Evolutionary conservation across 768 basidiomycete species (phyloP), one percentile per base, ranked within the genome.

Genomic region (Polyporus arcularius): DNA sequence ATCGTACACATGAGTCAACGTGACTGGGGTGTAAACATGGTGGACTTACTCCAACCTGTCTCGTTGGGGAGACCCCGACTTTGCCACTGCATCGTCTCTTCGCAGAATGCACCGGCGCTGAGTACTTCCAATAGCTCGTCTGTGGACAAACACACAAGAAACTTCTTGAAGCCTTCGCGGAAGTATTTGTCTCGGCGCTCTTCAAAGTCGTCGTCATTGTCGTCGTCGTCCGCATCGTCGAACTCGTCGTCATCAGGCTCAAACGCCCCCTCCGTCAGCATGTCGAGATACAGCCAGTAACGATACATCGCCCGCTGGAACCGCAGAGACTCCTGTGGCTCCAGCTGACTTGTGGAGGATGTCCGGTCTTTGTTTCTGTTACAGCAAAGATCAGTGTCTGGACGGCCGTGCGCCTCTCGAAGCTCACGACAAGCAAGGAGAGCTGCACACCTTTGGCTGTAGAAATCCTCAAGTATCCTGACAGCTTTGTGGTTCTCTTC

Each of bases 361-460:
- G 67, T 67, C 26, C 74, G 76, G 50, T 79, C 75, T 61, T 79
- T 77, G 63, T 75, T 62, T 45, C 79, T 79, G 31, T 41, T 16
- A 26, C 9, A 16, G 26, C 12, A 26, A 28, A 18, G 4, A 18
- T 28, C 21, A 26, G 1, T 2, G 21, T 26, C 21, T 26, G 21
- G 21, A 26, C 21, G 1, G 21, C 21, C 21, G 21, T 26, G 21
- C 21, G 2, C 1, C 21, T 26, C 21, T 26, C 1, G 21, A 26
- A 26, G 21, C 21, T 26, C 21, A 26, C 21, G 2, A 26, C 21
- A 26, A 26, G 21, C 21, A 26, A 26, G 21, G 21, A 26, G 21
- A 26, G 2, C 21, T 26, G 54, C 71, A 46, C 67, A 74, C 80
- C 74, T 74, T 53, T 71, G 65, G 53, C 79, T 81, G 61, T 76